Conservation (phyloP, 139 green algal species). For the Chlamydomonas asymmetrica region DNA sequence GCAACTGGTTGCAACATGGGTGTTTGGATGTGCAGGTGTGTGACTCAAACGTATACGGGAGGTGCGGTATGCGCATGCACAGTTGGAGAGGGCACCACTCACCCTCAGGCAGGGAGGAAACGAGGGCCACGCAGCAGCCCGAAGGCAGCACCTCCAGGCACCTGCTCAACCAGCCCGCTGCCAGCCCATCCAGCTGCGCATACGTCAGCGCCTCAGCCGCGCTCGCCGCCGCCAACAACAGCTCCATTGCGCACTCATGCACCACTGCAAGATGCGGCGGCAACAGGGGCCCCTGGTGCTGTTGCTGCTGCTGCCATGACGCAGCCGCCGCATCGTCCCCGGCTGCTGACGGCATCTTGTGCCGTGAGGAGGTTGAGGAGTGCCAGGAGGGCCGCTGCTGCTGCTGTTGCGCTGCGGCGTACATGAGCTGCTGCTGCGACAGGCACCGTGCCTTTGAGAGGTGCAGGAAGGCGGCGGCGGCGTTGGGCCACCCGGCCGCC, state of each 20-base stretch:
- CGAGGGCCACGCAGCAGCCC: neutral
- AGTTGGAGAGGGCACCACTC: neutral
- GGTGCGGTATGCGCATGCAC: too few species aligned
- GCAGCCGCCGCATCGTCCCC: neutral
- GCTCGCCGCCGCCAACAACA: neutral
- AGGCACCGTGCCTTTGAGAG: slow-evolving; percentile 39
- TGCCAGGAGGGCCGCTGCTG: slow-evolving; percentile 7
- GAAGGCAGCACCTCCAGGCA: slow-evolving; percentile 23
- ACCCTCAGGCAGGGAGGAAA: neutral
- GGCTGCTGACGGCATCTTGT: neutral
- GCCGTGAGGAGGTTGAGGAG: too few species aligned
- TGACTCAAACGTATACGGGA: too few species aligned
- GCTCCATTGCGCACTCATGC: neutral
- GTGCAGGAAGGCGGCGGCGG: slow-evolving; percentile 55
- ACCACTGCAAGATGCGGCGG: slow-evolving; percentile 1
- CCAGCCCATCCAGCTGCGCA: neutral
- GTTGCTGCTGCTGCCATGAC: neutral
- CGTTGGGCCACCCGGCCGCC: slow-evolving; percentile 33
- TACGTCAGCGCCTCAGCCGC: neutral
- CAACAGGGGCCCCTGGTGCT: neutral
- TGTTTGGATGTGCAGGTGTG: too few species aligned
- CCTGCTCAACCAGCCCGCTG: neutral
- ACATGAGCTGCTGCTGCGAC: slow-evolving; percentile 44
- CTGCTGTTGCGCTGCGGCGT: slow-evolving; percentile 13
- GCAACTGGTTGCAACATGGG: too few species aligned